Conservation (phyloP, 1,284 basidiomycete genomes). For the Stereum hirsutum region DNA sequence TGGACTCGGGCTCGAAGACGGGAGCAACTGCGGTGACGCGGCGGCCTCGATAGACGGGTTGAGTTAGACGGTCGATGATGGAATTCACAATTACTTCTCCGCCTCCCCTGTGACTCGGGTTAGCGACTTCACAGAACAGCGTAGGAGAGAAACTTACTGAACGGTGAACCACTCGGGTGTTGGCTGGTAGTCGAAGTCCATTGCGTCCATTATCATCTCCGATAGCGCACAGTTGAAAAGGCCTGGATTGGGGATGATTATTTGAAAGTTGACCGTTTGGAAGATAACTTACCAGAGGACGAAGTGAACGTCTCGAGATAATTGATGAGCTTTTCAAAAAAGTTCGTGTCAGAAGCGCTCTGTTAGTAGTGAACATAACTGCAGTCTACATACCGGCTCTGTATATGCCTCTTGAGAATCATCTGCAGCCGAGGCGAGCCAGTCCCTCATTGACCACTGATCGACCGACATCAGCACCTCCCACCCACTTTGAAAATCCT, state of each 20-base stretch:
- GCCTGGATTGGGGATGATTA: neutral
- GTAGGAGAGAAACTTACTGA: neutral
- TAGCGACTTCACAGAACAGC: neutral
- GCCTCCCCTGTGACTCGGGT: neutral
- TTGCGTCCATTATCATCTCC: neutral
- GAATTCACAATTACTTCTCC: neutral
- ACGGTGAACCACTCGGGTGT: neutral
- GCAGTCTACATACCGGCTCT: neutral
- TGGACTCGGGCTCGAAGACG: no score
- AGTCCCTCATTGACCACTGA: constrained; percentile 7
- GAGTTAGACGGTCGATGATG: neutral
- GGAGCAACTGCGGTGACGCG: neutral
- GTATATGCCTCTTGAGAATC: neutral
- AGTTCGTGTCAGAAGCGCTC: neutral
- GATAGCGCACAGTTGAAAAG: neutral
- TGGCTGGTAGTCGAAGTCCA: constrained; percentile 1
- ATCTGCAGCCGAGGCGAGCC: neutral
- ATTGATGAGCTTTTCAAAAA: neutral
- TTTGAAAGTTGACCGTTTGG: neutral
- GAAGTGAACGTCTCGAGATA: neutral
- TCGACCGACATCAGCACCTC: constrained; percentile 17
- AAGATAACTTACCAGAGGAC: neutral
- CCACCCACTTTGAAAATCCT: constrained; percentile 16
- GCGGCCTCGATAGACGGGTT: no score
- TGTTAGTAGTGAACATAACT: no score